Conservation (phyloP, 495 filamentous ascomycete species). For the Podospora didyma region DNA sequence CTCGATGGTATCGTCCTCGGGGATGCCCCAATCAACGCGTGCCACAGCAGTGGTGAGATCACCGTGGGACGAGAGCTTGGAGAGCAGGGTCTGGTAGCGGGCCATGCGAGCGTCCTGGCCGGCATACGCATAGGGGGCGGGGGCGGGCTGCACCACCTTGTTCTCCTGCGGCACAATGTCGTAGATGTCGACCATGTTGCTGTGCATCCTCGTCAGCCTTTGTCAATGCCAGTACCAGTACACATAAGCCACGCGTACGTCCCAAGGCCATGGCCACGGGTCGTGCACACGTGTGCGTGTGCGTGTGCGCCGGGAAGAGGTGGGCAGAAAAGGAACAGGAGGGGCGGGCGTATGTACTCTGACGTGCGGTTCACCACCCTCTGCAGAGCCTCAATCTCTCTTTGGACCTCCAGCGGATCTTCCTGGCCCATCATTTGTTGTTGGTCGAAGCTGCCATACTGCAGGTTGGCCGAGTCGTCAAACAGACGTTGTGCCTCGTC, state of each 20-base stretch:
- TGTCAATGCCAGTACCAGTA: conserved; percentile 4
- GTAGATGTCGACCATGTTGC: conserved; percentile 57
- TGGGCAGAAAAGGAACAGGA: background rate
- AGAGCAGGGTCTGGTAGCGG: conserved; percentile 50
- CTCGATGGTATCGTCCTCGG: conserved; percentile 44
- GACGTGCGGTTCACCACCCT: conserved; percentile 53
- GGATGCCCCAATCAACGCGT: conserved; percentile 42
- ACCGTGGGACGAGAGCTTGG: conserved; percentile 43
- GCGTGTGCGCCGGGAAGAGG: no score
- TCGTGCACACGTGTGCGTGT: no score
- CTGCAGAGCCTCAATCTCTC: conserved; percentile 55
- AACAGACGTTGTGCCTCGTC: conserved; percentile 51
- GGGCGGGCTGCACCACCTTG: conserved; percentile 16
- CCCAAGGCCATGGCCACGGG: conserved; percentile 6
- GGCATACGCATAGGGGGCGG: conserved; percentile 32
- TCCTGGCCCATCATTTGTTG: conserved; percentile 46
- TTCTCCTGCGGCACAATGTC: conserved; percentile 52
- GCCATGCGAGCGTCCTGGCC: conserved; percentile 43
- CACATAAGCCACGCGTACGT: conserved; percentile 1
- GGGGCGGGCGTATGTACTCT: conserved; percentile 37
- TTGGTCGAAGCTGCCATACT: conserved; percentile 53
- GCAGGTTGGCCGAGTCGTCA: conserved; percentile 48
- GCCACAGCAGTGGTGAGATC: conserved; percentile 29
- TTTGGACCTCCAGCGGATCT: conserved; percentile 53
- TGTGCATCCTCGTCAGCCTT: conserved; percentile 32